phyloP scores from a whole-genome alignment of 1,284 basidiomycete species.

The Ganoderma lucidum region DNA sequence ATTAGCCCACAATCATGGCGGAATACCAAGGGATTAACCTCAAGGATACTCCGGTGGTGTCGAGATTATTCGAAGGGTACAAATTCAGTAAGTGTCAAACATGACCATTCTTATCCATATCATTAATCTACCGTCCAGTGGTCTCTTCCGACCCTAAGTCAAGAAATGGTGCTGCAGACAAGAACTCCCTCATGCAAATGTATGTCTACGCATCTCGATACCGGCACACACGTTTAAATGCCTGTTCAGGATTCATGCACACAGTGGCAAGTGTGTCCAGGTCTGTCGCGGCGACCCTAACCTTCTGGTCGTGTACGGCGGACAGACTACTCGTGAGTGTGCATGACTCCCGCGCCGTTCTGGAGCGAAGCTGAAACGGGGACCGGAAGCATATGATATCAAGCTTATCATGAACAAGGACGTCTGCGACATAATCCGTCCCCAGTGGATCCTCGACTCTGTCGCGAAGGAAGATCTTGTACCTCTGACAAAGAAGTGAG shows the following conservation, averaged over 20 bases:
- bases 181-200: constrained; percentile 69
- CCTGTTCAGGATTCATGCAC: constrained; percentile 66
- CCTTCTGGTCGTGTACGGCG: constrained; percentile 71
- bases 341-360: neutral
- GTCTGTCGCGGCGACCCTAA: constrained; percentile 58
- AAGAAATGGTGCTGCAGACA: constrained; percentile 72
- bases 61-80: constrained; percentile 74
- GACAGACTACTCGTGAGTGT: constrained; percentile 65
- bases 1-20: constrained; percentile 66
- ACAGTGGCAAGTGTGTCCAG: constrained; percentile 82
- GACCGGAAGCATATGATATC: constrained; percentile 66
- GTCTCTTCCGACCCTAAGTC: constrained; percentile 82
- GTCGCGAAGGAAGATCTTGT: constrained; percentile 61
- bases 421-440: constrained; percentile 74
- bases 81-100: constrained; percentile 73
- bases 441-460: constrained; percentile 86
- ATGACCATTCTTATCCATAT: neutral
- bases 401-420: constrained; percentile 71
- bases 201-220: constrained; percentile 42
- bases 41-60: constrained; percentile 64
- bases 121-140: constrained; percentile 51
- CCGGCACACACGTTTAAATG: neutral
- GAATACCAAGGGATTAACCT: constrained; percentile 71
- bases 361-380: neutral
- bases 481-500: constrained; percentile 75